phyloP scores from a whole-genome alignment of 148 eudicot genomes.

The Limonium bicolor region DNA sequence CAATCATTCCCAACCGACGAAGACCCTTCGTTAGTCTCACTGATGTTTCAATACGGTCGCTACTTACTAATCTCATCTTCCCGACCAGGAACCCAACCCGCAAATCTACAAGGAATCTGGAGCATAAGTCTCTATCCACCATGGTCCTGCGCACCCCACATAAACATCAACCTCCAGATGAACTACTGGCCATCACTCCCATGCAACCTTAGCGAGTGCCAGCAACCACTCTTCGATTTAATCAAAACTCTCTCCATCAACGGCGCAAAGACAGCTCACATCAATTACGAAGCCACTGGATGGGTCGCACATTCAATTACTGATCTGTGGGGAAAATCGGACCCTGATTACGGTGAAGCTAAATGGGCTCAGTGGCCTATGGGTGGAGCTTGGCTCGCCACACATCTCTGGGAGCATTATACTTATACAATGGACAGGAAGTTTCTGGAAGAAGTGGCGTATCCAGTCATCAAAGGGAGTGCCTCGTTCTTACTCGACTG shows the following conservation, averaged over 20 bases:
- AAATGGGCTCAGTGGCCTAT: slow-evolving; percentile 87
- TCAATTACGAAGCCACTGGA: slow-evolving; percentile 57
- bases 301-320: slow-evolving; percentile 75
- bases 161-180: slow-evolving; percentile 87
- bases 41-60: slow-evolving; percentile 76
- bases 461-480: slow-evolving; percentile 60
- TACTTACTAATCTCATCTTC: slow-evolving; percentile 67
- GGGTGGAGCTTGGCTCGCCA: slow-evolving; percentile 93
- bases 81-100: slow-evolving; percentile 61
- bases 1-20: slow-evolving; percentile 45
- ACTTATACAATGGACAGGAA: slow-evolving; percentile 60
- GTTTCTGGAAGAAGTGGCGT: slow-evolving; percentile 43
- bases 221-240: slow-evolving; percentile 58
- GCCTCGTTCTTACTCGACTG: slow-evolving; percentile 66
- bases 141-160: slow-evolving; percentile 76
- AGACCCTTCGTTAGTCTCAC: slow-evolving; percentile 72
- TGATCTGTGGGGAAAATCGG: slow-evolving; percentile 82
- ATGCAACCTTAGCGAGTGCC: slow-evolving; percentile 62
- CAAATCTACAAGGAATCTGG: slow-evolving; percentile 88
- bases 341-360: slow-evolving; percentile 49
- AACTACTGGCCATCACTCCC: slow-evolving; percentile 85
- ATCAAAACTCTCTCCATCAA: slow-evolving; percentile 39
- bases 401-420: slow-evolving; percentile 87
- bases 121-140: slow-evolving; percentile 44
- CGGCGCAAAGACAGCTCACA: slow-evolving; percentile 53